Conservation (phyloP, 1,284 basidiomycete species). For the Phenoliferia sp. region DNA sequence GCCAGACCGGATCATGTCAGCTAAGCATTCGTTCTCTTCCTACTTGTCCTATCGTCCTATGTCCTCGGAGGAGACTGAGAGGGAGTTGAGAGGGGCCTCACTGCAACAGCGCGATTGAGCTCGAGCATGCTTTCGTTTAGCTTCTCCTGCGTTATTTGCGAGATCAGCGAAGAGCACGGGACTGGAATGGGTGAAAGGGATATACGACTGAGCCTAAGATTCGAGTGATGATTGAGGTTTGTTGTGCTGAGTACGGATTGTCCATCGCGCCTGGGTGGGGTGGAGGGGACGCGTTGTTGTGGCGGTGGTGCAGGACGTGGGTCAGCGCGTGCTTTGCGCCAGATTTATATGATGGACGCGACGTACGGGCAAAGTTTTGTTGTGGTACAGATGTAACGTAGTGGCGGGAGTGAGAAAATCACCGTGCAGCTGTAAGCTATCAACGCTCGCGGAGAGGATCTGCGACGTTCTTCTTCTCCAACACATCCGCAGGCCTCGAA, state of each 20-base stretch:
- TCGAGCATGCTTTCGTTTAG: slow-evolving; percentile 33
- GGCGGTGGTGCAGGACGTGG: too few species aligned
- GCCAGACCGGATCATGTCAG: not conserved
- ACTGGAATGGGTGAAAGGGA: not conserved
- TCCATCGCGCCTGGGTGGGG: slow-evolving; percentile 8
- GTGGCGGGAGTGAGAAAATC: too few species aligned
- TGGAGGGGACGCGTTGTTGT: not conserved
- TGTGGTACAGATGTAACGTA: too few species aligned
- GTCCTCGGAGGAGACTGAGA: too few species aligned
- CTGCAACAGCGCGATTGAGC: slow-evolving; percentile 20
- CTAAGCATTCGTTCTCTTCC: not conserved
- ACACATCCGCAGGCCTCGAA: too few species aligned
- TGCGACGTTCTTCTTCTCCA: too few species aligned
- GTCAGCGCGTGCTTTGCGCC: too few species aligned
- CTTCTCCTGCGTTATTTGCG: slow-evolving; percentile 11
- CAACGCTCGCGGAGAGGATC: too few species aligned
- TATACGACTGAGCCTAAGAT: slow-evolving; percentile 21
- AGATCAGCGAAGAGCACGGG: not conserved
- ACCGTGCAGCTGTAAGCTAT: too few species aligned
- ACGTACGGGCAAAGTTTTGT: too few species aligned
- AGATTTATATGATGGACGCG: too few species aligned
- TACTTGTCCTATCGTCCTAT: too few species aligned
- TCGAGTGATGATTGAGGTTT: slow-evolving; percentile 19
- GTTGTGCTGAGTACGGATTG: slow-evolving; percentile 30
- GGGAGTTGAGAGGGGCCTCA: not conserved